phyloP scores from a whole-genome alignment of 352 stramenopile genomes.

The Pythium aristosporum region DNA sequence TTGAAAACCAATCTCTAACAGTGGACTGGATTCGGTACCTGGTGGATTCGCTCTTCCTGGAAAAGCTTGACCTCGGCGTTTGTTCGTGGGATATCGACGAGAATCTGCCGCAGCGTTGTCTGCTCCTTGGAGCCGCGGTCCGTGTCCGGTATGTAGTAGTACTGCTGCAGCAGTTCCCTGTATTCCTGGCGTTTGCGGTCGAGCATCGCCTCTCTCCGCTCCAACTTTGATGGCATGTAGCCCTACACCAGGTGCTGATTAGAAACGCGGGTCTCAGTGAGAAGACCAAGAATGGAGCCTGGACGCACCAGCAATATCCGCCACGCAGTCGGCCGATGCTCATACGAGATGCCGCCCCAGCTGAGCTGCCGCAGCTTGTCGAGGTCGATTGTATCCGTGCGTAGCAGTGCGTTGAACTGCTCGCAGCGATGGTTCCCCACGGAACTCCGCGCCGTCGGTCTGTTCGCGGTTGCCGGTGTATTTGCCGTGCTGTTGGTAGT shows the following conservation, averaged over 20 bases:
- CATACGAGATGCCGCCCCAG: slow-evolving; percentile 90
- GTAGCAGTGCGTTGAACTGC: slow-evolving; percentile 68
- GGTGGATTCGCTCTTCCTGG: slow-evolving; percentile 92
- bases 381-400: slow-evolving; percentile 85
- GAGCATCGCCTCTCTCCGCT: slow-evolving; percentile 89
- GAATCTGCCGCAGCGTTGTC: slow-evolving; percentile 93
- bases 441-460: slow-evolving; percentile 53
- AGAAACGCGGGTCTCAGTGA: background rate
- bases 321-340: slow-evolving; percentile 91
- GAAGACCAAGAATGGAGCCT: background rate
- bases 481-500: background rate
- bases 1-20: background rate
- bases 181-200: slow-evolving; percentile 96
- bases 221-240: slow-evolving; percentile 96
- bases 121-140: slow-evolving; percentile 94
- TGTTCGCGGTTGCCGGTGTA: background rate
- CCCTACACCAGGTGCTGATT: slow-evolving; percentile 36
- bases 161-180: slow-evolving; percentile 91
- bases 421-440: slow-evolving; percentile 67
- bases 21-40: slow-evolving; percentile 35
- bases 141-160: slow-evolving; percentile 97
- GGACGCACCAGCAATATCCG: slow-evolving; percentile 91
- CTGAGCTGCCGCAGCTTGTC: slow-evolving; percentile 88
- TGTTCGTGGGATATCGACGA: slow-evolving; percentile 99
- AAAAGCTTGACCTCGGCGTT: slow-evolving; percentile 97